A percentile compares a stretch with the other conserved stretches of the same genome.
phyloP scores from a whole-genome alignment of 2,329 filamentous ascomycete genomes.

The Aspergillus pseudonomiae region DNA sequence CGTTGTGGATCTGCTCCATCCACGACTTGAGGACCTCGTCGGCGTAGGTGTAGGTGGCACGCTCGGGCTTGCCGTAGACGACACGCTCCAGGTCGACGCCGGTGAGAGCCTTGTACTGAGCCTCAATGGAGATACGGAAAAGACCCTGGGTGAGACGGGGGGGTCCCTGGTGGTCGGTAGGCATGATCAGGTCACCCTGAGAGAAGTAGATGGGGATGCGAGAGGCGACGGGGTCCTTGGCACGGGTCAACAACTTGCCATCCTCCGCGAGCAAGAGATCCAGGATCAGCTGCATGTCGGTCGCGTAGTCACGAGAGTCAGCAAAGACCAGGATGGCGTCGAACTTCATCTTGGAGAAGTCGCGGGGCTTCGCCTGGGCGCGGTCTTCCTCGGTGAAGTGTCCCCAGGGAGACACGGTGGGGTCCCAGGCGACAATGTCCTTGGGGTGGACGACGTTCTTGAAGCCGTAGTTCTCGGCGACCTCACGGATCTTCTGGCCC shows the following conservation, averaged over 20 bases:
- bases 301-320: constrained; percentile 73
- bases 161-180: constrained; percentile 62
- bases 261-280: constrained; percentile 71
- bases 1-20: constrained; percentile 76
- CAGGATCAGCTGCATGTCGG: constrained; percentile 76
- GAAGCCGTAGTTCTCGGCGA: constrained; percentile 74
- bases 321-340: constrained; percentile 76
- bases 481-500: constrained; percentile 72
- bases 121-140: constrained; percentile 75
- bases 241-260: constrained; percentile 65
- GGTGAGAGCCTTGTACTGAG: constrained; percentile 65
- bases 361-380: constrained; percentile 66
- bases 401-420: constrained; percentile 69
- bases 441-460: constrained; percentile 73
- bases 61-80: constrained; percentile 74
- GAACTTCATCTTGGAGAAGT: constrained; percentile 73
- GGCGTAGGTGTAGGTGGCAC: constrained; percentile 77
- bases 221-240: constrained; percentile 66
- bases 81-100: constrained; percentile 73
- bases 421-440: constrained; percentile 72
- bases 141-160: constrained; percentile 73
- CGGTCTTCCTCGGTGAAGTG: constrained; percentile 70
- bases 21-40: constrained; percentile 72
- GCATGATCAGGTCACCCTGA: constrained; percentile 67
- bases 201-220: constrained; percentile 77